A percentile compares a stretch with the other conserved stretches of the same genome.
These are phyloP conservation scores for Phialemonium atrogriseum DNA, from an alignment of 2,329 filamentous ascomycete species.

Conservation along the genomic window DNA sequence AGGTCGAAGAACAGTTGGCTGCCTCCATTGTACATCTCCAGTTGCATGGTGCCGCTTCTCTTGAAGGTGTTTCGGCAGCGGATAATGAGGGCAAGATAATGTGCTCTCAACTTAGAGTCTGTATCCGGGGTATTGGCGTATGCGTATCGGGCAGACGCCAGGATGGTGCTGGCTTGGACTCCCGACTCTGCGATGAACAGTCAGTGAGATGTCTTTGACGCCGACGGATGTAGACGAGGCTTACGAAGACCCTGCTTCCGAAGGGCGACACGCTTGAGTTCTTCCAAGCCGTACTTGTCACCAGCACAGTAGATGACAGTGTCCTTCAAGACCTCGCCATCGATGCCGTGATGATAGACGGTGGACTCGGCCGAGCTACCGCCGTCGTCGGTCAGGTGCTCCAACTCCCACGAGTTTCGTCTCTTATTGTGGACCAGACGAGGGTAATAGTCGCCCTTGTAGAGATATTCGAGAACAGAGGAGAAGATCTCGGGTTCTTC, in stretches of 20 bases:
- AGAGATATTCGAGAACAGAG: slow-evolving; percentile 81
- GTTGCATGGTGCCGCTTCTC: slow-evolving; percentile 88
- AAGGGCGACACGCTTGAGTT: slow-evolving; percentile 76
- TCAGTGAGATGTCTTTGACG: slow-evolving; percentile 7
- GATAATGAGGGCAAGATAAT: slow-evolving; percentile 90
- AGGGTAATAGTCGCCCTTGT: slow-evolving; percentile 90
- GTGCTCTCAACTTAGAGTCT: slow-evolving; percentile 83
- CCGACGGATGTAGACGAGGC: slow-evolving; percentile 14
- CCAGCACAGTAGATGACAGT: slow-evolving; percentile 88
- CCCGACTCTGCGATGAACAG: slow-evolving; percentile 51
- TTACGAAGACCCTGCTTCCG: slow-evolving; percentile 80
- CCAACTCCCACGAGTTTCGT: slow-evolving; percentile 73
- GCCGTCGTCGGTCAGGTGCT: slow-evolving; percentile 44
- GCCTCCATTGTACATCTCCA: slow-evolving; percentile 84
- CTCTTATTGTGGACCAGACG: slow-evolving; percentile 76
- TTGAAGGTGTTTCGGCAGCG: slow-evolving; percentile 83
- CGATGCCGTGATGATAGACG: slow-evolving; percentile 57
- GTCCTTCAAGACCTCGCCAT: slow-evolving; percentile 70
- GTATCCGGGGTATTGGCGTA: slow-evolving; percentile 83
- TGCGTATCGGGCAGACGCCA: slow-evolving; percentile 80
- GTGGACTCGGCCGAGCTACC: slow-evolving; percentile 50
- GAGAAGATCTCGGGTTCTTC: slow-evolving; percentile 90
- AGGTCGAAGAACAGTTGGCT: slow-evolving; percentile 83
- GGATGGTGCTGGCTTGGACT: slow-evolving; percentile 76
- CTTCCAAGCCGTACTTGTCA: slow-evolving; percentile 72